Evolutionary conservation across 441 rosid genomes (phyloP).

Genomic region (Pelargonium myrrhifolium): DNA sequence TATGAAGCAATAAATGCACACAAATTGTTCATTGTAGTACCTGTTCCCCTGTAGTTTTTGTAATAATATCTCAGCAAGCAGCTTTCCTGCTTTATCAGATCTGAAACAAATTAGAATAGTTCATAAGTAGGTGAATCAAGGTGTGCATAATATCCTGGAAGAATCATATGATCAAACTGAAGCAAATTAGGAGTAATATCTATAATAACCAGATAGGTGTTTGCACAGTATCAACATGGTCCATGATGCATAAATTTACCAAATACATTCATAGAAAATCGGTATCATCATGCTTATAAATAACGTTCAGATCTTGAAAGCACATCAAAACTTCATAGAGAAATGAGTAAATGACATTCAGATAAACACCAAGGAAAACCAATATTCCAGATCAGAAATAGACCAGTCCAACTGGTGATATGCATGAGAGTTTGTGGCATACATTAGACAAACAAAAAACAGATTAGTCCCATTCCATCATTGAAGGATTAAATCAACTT

Average conservation of each 20-base stretch:
- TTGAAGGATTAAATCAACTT: no score
- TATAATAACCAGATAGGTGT: no score
- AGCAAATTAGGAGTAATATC: background rate
- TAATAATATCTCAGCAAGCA: constrained; percentile 73
- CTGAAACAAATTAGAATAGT: constrained; percentile 26
- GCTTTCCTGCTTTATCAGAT: constrained; percentile 80
- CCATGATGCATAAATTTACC: no score
- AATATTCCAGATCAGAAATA: no score
- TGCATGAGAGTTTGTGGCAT: background rate
- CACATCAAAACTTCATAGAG: background rate
- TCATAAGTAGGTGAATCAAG: background rate
- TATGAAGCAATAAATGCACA: background rate
- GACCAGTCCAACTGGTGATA: background rate
- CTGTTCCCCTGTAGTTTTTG: constrained; percentile 89
- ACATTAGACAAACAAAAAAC: background rate
- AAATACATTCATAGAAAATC: no score
- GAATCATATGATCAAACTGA: background rate
- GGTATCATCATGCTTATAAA: no score
- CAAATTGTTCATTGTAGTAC: constrained; percentile 25
- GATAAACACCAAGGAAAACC: no score
- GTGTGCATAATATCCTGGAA: background rate
- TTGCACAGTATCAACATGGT: no score
- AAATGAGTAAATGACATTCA: background rate
- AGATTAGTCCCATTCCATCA: no score
- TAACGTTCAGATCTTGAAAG: background rate